phyloP scores from a whole-genome alignment of 768 basidiomycete genomes.

The Piloderma croceum region DNA sequence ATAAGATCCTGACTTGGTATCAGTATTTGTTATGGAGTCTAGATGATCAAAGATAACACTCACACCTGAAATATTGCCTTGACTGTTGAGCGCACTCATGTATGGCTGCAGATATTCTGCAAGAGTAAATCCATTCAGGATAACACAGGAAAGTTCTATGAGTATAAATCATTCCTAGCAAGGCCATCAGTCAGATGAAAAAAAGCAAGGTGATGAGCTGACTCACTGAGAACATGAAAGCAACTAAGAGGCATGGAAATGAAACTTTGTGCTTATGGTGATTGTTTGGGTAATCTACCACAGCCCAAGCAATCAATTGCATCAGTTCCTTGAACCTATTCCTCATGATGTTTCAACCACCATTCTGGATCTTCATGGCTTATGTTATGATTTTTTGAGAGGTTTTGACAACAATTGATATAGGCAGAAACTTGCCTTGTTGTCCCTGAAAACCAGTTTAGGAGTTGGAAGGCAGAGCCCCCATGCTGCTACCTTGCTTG shows the following conservation, averaged over 20 bases:
- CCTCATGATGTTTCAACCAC: constrained; percentile 34
- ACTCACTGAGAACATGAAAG: not conserved
- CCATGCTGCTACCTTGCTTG: constrained; percentile 20
- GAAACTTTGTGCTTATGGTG: not conserved
- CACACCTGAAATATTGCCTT: no score
- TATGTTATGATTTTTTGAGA: constrained; percentile 1
- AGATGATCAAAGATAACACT: no score
- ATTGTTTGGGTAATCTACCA: constrained; percentile 26
- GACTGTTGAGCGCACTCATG: no score
- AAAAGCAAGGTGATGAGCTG: not conserved
- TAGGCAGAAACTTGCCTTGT: constrained; percentile 5
- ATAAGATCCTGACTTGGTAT: no score
- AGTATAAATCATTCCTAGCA: not conserved
- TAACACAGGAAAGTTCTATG: not conserved
- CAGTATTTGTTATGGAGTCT: no score
- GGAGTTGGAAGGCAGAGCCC: constrained; percentile 10
- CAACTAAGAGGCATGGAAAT: not conserved
- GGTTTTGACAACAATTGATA: not conserved
- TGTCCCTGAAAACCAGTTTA: not conserved
- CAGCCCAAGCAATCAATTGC: constrained; percentile 27
- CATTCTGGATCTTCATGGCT: constrained; percentile 19
- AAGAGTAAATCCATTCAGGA: no score
- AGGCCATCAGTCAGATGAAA: not conserved
- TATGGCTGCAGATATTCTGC: no score
- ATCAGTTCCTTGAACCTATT: constrained; percentile 24